Base-by-base conservation (phyloP, 768 basidiomycete genomes). In the Hypholoma sublateritium region DNA sequence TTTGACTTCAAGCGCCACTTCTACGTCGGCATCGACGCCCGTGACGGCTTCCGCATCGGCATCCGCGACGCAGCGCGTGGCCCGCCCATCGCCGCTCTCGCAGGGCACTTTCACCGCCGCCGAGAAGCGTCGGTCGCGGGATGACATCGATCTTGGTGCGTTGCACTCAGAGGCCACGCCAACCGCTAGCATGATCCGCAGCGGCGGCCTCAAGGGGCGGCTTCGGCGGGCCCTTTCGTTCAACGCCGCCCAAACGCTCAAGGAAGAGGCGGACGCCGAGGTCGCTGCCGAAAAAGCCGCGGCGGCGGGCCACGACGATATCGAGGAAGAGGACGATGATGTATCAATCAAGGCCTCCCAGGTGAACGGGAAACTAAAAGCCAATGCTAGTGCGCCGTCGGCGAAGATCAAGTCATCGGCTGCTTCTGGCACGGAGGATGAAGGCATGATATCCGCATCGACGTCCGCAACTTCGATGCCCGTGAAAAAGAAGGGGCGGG, bases 61-160 rank as follows among this genome's bases (percentile, higher is more conserved):
- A 50, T 69, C 69, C 51, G 71, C 67, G 28, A 70, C 71, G 58
- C 76, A 73, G 35, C 77, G 80, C 52, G 74, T 75, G 11, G 71
- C 67, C 16, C 79, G 83, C 45, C 87, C 87, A 7, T 89, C 88
- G 19, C 89, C 89, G 34, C 74, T 89, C 24, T 87, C 87, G 17
- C 87, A 90, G 68, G 84, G 83, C 46, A 81, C 74, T 55, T 82
- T 79, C 58, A 79, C 83, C 8, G 83, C 84, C 24, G 71, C 83
- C 2, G 89, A 91, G 69, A 84, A 87, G 65, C 84, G 89, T 51
- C 88, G 89, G 82, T 90, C 89, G 19, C 81, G 82, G 58, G 87
- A 89, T 70, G 88, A 91, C 64, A 87, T 83, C 56, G 87, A 89
- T 72, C 75, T 88, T 25, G 81, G 79, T 1, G 74, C 83, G 45